Evolutionary conservation across 78 protist genomes (phyloP), one percentile per base, ranked within the genome.

Genomic region (Isochrysis galbana): DNA sequence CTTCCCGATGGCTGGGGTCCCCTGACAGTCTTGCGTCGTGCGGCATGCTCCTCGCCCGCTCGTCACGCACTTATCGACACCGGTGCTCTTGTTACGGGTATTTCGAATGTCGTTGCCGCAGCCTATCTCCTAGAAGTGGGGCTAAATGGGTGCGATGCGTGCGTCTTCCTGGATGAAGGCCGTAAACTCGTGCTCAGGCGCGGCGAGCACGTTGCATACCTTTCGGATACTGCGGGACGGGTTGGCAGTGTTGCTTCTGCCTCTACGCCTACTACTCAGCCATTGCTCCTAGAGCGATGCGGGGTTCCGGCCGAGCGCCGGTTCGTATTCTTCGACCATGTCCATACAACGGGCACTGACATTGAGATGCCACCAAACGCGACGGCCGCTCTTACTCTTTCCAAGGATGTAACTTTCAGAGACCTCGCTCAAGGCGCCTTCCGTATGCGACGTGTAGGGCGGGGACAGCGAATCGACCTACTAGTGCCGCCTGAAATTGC

Each of bases 291-390:
- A 36, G 32, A 90, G 22, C 98, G 95, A 70, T 93, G 96, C 87
- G 97, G 95, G 84, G 47, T 96, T 29, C 48, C n/a, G 69, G 87
- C 34, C 38, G 61, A 23, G n/a, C 22, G 74, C 0, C 74, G 98
- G 41, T 96, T 96, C 95, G 90, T 96, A 32, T 95, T 95, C 91
- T 96, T 92, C 92, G 97, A 95, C 70, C 97, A 96, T 54, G 91
- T 92, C 19, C 93, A 94, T 89, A 94, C 94, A 34, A 94, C 96
- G 14, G 96, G 96, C 51, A 91, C 90, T 70, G 96, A 94, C 87
- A 39, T 94, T 78, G 39, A 38, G 90, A 92, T 87, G n/a, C 0
- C 89, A 29, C 23, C 41, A 17, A 21, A 72, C 82, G 96, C 94
- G 41, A 61, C 36, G 32, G 94, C 93, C 32, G 55, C 46, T 0